Percentiles rank a stretch among this genome's conserved stretches.
phyloP scores from a whole-genome alignment of 768 basidiomycete species.

The Sarcodon aspratus region DNA sequence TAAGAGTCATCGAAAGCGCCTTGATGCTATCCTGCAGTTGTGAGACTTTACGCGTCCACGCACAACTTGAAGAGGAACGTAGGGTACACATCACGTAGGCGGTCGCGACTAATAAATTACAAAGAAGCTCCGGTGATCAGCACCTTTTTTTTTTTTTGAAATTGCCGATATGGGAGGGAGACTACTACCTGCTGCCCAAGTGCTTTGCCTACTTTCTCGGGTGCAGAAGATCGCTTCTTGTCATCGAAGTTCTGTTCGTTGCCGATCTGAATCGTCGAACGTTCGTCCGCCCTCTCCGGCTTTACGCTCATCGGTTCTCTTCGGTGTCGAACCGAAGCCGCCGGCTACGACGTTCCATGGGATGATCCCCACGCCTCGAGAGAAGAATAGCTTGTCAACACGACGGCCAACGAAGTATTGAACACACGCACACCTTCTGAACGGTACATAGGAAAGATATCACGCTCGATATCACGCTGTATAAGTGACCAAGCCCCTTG shows the following conservation, averaged over 20 bases:
- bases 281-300: slow-evolving; percentile 11
- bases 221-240: slow-evolving; percentile 8
- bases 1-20: slow-evolving; percentile 12
- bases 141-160: no score
- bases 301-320: slow-evolving; percentile 11
- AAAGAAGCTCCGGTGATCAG: no score
- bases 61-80: slow-evolving; percentile 11
- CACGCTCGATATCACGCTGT: slow-evolving; percentile 25
- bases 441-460: slow-evolving; percentile 26
- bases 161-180: no score
- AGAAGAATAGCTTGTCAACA: background rate
- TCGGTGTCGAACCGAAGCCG: slow-evolving; percentile 13
- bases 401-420: no score
- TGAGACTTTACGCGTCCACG: no score
- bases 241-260: slow-evolving; percentile 23
- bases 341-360: slow-evolving; percentile 12
- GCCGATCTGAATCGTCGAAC: slow-evolving; percentile 13
- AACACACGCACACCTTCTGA: slow-evolving; percentile 11
- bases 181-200: slow-evolving; percentile 4
- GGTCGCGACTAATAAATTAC: slow-evolving; percentile 8
- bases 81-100: slow-evolving; percentile 18
- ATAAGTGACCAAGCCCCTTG: slow-evolving; percentile 25
- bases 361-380: slow-evolving; percentile 12
- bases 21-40: slow-evolving; percentile 10
- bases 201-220: background rate